phyloP scores from a whole-genome alignment of 106 monocot species.

The Xerophyta viscosa region DNA sequence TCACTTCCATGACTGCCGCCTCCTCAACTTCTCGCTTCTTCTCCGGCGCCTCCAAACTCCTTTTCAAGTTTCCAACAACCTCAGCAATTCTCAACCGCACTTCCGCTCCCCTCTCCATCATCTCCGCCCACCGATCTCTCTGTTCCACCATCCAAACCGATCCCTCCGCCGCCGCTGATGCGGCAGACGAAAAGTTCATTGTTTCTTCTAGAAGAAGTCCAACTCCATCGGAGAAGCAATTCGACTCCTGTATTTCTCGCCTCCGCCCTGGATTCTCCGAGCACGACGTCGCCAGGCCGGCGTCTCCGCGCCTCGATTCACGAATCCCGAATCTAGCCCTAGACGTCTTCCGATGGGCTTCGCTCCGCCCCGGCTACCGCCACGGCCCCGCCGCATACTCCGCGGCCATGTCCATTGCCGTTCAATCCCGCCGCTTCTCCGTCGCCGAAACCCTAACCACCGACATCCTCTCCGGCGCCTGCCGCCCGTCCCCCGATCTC shows the following conservation, averaged over 20 bases:
- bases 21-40: background rate
- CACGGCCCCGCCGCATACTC: slow-evolving; percentile 47
- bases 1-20: no score
- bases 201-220: slow-evolving; percentile 8
- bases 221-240: slow-evolving; percentile 49
- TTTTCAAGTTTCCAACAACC: background rate
- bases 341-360: slow-evolving; percentile 86
- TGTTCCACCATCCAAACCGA: background rate
- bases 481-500: slow-evolving; percentile 31
- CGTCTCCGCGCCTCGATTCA: slow-evolving; percentile 37
- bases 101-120: no score
- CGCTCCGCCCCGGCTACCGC: slow-evolving; percentile 49
- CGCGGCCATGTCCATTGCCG: slow-evolving; percentile 42
- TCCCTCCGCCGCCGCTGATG: background rate
- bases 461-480: slow-evolving; percentile 78
- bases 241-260: slow-evolving; percentile 45
- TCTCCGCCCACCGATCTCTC: no score
- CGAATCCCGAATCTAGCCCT: slow-evolving; percentile 79
- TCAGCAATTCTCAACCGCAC: no score
- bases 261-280: slow-evolving; percentile 58
- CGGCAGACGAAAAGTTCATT: background rate
- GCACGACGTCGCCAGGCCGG: background rate
- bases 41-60: background rate
- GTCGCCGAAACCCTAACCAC: slow-evolving; percentile 54
- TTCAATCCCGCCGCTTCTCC: slow-evolving; percentile 52